These are phyloP conservation scores for Fistulifera pelliculosa DNA, from an alignment of 108 stramenopile species.

Conservation along the genomic window DNA sequence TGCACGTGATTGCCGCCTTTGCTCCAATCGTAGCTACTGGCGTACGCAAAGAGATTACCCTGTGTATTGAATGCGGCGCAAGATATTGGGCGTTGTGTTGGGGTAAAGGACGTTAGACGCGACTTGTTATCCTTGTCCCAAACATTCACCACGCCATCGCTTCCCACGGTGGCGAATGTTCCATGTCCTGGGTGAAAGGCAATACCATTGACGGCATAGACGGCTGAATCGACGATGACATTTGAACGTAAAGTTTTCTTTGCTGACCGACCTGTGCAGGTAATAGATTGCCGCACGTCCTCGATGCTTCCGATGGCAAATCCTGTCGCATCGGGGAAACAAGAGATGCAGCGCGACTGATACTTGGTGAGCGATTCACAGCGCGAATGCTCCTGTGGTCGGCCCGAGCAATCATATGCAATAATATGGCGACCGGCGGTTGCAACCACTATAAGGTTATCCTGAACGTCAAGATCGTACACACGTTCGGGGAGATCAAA, in stretches of 20 bases:
- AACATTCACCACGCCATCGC: constrained; percentile 88
- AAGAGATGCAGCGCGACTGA: constrained; percentile 76
- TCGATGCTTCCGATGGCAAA: constrained; percentile 95
- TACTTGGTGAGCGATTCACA: constrained; percentile 80
- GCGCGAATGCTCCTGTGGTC: constrained; percentile 56
- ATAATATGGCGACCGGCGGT: constrained; percentile 73
- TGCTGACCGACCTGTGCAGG: constrained; percentile 66
- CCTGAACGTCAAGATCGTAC: constrained; percentile 81
- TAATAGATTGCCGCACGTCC: constrained; percentile 94
- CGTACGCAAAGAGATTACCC: constrained; percentile 89
- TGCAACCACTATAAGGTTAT: constrained; percentile 74
- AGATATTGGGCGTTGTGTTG: constrained; percentile 56
- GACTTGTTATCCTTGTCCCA: constrained; percentile 92
- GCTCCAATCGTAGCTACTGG: constrained; percentile 90
- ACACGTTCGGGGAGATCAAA: constrained; percentile 77
- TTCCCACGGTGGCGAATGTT: constrained; percentile 87
- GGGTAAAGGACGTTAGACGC: constrained; percentile 71
- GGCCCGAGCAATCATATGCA: constrained; percentile 63
- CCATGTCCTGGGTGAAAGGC: constrained; percentile 78
- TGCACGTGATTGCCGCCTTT: constrained; percentile 56
- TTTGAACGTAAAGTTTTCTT: constrained; percentile 93
- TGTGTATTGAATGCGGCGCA: constrained; percentile 80
- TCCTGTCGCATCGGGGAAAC: constrained; percentile 82
- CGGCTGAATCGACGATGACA: constrained; percentile 84
- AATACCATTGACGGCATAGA: constrained; percentile 87